A percentile compares a stretch with the other conserved stretches of the same genome.
Conservation (phyloP, 805 yeast species). For the Cyberlindnera misumaiensis region DNA sequence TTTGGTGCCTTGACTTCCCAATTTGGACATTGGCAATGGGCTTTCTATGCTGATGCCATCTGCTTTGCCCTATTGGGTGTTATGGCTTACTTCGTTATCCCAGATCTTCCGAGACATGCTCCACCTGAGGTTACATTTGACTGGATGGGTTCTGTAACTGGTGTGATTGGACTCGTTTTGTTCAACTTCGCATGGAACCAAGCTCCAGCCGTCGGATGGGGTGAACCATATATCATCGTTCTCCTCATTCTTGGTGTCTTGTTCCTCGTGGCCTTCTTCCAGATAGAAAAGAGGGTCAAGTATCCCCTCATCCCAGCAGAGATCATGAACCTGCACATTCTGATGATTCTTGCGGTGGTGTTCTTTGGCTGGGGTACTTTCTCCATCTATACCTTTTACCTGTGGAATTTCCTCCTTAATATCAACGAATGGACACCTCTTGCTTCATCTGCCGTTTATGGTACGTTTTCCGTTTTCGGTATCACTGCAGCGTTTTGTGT, state of each 20-base stretch:
- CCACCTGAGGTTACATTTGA: slow-evolving; percentile 32
- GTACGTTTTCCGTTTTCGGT: slow-evolving; percentile 47
- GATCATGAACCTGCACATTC: slow-evolving; percentile 37
- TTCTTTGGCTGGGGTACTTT: slow-evolving; percentile 73
- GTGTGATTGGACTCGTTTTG: slow-evolving; percentile 53
- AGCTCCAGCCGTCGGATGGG: slow-evolving; percentile 71
- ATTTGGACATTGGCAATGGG: slow-evolving; percentile 44
- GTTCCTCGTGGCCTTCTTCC: slow-evolving; percentile 38
- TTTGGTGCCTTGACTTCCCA: slow-evolving; percentile 44
- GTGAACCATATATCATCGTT: slow-evolving; percentile 46
- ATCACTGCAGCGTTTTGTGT: slow-evolving; percentile 46
- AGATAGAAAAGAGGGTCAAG: slow-evolving; percentile 37
- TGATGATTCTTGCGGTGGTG: slow-evolving; percentile 43
- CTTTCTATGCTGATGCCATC: slow-evolving; percentile 36
- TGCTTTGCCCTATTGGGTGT: slow-evolving; percentile 26
- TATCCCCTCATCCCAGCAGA: slow-evolving; percentile 50
- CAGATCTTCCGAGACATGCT: slow-evolving; percentile 20
- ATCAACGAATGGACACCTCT: slow-evolving; percentile 43
- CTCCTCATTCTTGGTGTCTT: slow-evolving; percentile 45
- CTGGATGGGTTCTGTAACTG: slow-evolving; percentile 47
- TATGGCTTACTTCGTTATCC: slow-evolving; percentile 28
- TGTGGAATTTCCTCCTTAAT: slow-evolving; percentile 43
- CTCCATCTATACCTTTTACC: slow-evolving; percentile 67
- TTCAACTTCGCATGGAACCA: slow-evolving; percentile 71
- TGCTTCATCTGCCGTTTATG: slow-evolving; percentile 38